Evolutionary conservation across 805 yeast genomes (phyloP), one percentile per base, ranked within the genome.

Genomic region (Pichia exigua): DNA sequence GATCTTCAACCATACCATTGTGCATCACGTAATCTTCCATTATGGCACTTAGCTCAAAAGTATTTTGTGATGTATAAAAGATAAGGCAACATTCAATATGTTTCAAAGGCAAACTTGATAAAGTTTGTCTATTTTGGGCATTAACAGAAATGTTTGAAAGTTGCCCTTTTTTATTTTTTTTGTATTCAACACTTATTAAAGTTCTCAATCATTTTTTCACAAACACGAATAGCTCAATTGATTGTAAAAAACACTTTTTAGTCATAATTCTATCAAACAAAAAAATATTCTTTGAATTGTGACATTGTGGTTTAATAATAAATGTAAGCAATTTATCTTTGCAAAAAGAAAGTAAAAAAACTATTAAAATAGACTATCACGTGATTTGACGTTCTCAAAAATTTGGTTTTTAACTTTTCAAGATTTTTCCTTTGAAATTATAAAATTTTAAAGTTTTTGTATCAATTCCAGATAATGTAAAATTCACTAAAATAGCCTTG

Each of bases 1-100:
- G 44, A 24, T 46, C 46, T 18, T 38, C 22, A 10, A n/a, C 28
- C 32, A n/a, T 46, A 13, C 21, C 26, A 18, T 50, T 20, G 17
- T 51, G 48, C 26, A 44, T 30, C 11, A 47, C 27, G 47, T 51
- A 51, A 17, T 51, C 48, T 22, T 51, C 54, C 54, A 51, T 51
- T 24, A 4, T 42, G 12, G 10, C 2, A 15, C n/a, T 3, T 30
- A 30, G 12, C 10, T 4, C 12, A 30, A 13, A 3, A 13, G 6
- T 38, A 4, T 2, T 38, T 12, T 40, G 26, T 35, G 17, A 35
- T 32, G 7, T 32, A 18, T 38, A 40, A 20, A 15, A 30, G 7
- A 11, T 12, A 7, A 13, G 12, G 35, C 3, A 30, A 30, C 35
- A 13, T 30, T 13, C n/a, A 13, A n/a, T 24, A 30, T 12, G 35